Evolutionary conservation across 179 eudicot species (phyloP), one percentile per base, ranked within the genome.

Genomic region (Gypsophila paniculata): DNA sequence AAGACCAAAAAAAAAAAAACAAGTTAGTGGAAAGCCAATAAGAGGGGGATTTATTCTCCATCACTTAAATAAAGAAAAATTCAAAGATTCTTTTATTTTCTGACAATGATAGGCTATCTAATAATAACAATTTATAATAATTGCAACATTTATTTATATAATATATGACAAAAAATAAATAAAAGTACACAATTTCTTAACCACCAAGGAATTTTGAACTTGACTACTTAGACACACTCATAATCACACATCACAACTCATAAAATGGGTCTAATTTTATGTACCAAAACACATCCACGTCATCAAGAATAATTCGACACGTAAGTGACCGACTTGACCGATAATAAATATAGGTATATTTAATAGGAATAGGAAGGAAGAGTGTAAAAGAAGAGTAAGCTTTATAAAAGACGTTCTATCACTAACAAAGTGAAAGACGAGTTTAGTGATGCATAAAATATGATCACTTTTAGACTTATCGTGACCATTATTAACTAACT

Each of bases 21-120:
- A 78, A 77, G 38, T 70, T 73, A 74, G 77, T 69, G 77, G 70
- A 57, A 63, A 72, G 76, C 48, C 74, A 68, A 53, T 38, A 68
- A 61, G 36, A 32, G 62, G 57, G 65, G 57, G 65, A 62, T 73
- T 65, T 66, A 69, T 73, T 73, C 71, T 73, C 52, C 67, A 63
- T 69, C 77, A 63, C 77, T 69, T 54, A 78, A 54, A 53, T 29
- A 73, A 62, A 29, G 59, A 6, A 48, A 44, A 73, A 6, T 39
- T 36, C 8, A 68, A 72, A 68, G 64, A 72, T 52, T 68, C 70
- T 68, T 68, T 70, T 66, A 42, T 6, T 42, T 42, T 68, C 53
- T 62, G 77, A 77, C 10, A 73, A 54, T 69, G 81, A 78, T 39
- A 7, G 70, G 29, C 19, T 12, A 61, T 51, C 38, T 73, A 62